Evolutionary conservation across 2,329 filamentous ascomycete genomes (phyloP).

Genomic region (Fusarium papillatum): DNA sequence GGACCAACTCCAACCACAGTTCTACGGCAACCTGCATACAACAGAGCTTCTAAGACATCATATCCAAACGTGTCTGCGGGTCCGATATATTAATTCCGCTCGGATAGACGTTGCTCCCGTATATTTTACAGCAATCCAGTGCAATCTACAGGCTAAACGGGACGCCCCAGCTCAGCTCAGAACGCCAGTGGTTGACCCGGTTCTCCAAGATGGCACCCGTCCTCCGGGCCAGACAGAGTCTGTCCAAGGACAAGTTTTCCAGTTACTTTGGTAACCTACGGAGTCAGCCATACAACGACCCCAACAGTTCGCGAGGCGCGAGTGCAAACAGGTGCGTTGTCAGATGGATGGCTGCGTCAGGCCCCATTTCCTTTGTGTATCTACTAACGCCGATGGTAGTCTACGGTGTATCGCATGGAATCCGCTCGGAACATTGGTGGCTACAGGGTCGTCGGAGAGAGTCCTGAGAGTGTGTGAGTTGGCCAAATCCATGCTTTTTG

Average conservation of each 20-base stretch:
- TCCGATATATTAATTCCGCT: background rate
- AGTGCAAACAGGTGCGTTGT: slow-evolving; percentile 68
- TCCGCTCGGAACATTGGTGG: slow-evolving; percentile 84
- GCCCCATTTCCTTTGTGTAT: background rate
- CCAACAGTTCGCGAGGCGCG: slow-evolving; percentile 64
- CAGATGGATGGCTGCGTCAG: slow-evolving; percentile 22
- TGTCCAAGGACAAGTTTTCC: slow-evolving; percentile 80
- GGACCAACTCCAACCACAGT: slow-evolving; percentile 18
- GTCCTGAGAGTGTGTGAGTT: slow-evolving; percentile 79
- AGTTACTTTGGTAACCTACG: slow-evolving; percentile 76
- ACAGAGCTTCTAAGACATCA: slow-evolving; percentile 11
- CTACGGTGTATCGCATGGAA: slow-evolving; percentile 92
- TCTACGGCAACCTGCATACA: slow-evolving; percentile 16
- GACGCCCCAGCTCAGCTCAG: background rate
- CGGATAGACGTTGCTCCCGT: background rate
- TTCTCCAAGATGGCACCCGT: slow-evolving; percentile 55
- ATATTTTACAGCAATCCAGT: background rate
- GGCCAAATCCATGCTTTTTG: background rate
- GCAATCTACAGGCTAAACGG: background rate
- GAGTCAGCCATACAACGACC: slow-evolving; percentile 79
- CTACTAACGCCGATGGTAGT: slow-evolving; percentile 55
- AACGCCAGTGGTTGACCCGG: background rate
- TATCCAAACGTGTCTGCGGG: background rate
- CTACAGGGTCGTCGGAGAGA: slow-evolving; percentile 81
- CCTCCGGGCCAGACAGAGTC: slow-evolving; percentile 62